Conservation (phyloP, 192 early-diverging fungal species). For the Dimargaris cristalligena region DNA sequence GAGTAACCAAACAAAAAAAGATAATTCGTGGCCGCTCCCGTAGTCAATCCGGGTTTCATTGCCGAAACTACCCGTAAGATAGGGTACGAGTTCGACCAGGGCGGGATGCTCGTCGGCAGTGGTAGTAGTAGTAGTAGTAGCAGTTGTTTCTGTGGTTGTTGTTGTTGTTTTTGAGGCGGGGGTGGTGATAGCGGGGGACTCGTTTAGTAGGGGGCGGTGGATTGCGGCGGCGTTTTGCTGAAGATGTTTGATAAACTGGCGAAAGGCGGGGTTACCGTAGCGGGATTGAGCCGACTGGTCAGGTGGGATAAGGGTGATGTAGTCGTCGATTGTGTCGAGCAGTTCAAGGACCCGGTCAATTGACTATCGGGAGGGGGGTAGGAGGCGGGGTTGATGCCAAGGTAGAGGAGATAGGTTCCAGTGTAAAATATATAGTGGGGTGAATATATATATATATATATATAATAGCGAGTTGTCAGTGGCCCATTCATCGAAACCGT, state of each 20-base stretch:
- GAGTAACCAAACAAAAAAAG: slow-evolving; percentile 70
- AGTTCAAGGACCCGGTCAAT: slow-evolving; percentile 33
- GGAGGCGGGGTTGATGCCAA: too few species aligned
- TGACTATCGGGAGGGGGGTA: slow-evolving; percentile 18
- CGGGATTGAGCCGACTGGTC: slow-evolving; percentile 43
- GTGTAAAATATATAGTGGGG: too few species aligned
- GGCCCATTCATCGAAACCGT: too few species aligned
- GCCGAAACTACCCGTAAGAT: slow-evolving; percentile 64
- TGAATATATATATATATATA: too few species aligned
- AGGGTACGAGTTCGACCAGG: slow-evolving; percentile 50
- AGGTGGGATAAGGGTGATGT: slow-evolving; percentile 69
- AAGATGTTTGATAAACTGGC: slow-evolving; percentile 48
- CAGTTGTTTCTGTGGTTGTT: slow-evolving; percentile 5
- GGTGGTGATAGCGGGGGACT: neutral
- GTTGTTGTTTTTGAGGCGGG: too few species aligned
- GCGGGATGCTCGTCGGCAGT: slow-evolving; percentile 24
- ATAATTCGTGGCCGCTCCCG: slow-evolving; percentile 89
- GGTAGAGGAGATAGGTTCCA: too few species aligned
- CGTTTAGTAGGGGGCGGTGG: neutral
- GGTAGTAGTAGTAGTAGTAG: slow-evolving; percentile 16
- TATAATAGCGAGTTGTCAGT: too few species aligned
- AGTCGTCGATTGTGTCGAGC: slow-evolving; percentile 44
- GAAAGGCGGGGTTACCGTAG: slow-evolving; percentile 88
- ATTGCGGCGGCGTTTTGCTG: slow-evolving; percentile 12
- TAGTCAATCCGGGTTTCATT: slow-evolving; percentile 88